A percentile compares a stretch with the other conserved stretches of the same genome.
These are phyloP conservation scores for Myxozyma geophila DNA, from an alignment of 805 yeast genomes.

Conservation along the genomic window DNA sequence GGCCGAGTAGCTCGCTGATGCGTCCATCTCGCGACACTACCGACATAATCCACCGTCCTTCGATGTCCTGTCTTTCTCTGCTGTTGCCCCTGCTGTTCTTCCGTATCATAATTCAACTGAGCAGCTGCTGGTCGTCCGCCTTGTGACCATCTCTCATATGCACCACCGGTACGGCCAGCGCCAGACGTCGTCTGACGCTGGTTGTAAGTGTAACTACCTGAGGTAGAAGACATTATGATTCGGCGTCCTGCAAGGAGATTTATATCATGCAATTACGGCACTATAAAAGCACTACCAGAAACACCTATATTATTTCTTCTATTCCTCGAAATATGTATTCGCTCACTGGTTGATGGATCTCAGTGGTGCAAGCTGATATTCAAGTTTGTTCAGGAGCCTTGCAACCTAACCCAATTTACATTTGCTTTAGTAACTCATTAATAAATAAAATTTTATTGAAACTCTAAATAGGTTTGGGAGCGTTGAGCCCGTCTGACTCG, in stretches of 20 bases:
- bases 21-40: conserved; percentile 68
- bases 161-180: conserved; percentile 7
- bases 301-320: no score
- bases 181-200: neutral
- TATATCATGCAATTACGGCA: no score
- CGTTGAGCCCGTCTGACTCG: no score
- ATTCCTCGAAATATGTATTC: no score
- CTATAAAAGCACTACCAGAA: no score
- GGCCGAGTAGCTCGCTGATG: conserved; percentile 51
- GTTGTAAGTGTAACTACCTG: conserved; percentile 1
- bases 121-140: neutral
- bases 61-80: conserved; percentile 53
- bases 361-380: neutral
- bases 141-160: conserved; percentile 1
- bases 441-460: no score
- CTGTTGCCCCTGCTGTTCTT: conserved; percentile 13
- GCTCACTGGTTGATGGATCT: no score
- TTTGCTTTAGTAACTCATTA: no score
- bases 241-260: neutral
- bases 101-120: conserved; percentile 18
- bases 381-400: neutral
- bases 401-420: neutral
- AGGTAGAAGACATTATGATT: neutral
- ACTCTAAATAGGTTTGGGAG: no score
- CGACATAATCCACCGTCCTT: conserved; percentile 78